Evolutionary conservation across 202 grass and related monocot species (phyloP), one percentile per base, ranked within the genome.

Genomic region (Elaeis oleifera): DNA sequence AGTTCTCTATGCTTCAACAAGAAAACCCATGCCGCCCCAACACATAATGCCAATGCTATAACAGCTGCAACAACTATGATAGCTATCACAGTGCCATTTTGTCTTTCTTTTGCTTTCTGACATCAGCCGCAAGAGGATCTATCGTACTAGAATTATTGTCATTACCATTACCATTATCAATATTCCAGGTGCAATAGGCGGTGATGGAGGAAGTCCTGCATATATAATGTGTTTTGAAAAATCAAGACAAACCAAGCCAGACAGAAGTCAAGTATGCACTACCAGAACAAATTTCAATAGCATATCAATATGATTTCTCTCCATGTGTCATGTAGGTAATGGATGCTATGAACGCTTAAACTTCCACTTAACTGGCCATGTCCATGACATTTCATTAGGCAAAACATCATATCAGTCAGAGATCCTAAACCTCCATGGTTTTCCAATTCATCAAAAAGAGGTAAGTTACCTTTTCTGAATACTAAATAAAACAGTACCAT

Each of bases 1-100:
- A 1, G 24, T 70, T 60, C 72, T 80, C 72, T 87, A 55, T 66
- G 73, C 60, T 94, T 99, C 74, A 87, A 84, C 69, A 84, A 77
- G 68, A 87, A 71, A 63, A 78, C 63, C 83, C 87, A 78, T 70
- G 70, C 75, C 72, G 67, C 82, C 76, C 80, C 95, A 72, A 62
- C 67, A 84, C 80, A 89, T 79, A 99, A 82, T 75, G 87, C 65
- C 50, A 87, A 76, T 50, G 88, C 75, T 68, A 82, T 84, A 64
- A 99, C 65, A 76, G 85, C 78, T 76, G 95, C 90, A 49, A 99
- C 56, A 87, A 89, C 51, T 62, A 99, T 75, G 74, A 99, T 89
- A 23, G 78, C 64, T 66, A 84, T 70, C 70, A 89, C 74, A 29
- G 74, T 71, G 25, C 69, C 82, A 50, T 82, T 72, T 81, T 87